Base-by-base conservation (phyloP, 2,329 filamentous ascomycete genomes). In the Fusarium duplospermum region DNA sequence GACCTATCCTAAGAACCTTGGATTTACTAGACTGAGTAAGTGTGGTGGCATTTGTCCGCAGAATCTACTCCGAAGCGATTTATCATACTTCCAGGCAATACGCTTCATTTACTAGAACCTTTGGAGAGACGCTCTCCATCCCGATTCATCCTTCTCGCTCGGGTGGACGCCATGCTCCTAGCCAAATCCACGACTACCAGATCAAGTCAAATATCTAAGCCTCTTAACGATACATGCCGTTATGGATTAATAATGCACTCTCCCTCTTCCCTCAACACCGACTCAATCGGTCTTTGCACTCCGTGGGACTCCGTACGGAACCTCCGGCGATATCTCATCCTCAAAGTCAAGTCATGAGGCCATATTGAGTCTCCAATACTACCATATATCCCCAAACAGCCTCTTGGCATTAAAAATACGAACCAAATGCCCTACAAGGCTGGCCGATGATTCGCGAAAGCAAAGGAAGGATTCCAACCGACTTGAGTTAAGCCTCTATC, bases 351-450 rank as follows among this genome's bases (percentile, higher is more conserved):
- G 47, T 31, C 47, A 52, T 20, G 6, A 13, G 27, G 18, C 18
- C 47, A 52, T 31, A 11, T 3, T 31, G 2, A 31, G 22, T 38
- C 60, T 5, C 7, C 13, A 40, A 54, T 35, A 45, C 27, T 7
- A 45, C n/a, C 10, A 42, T 35, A 22, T 14, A 16, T 2, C 9
- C 18, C 24, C 35, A 20, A n/a, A 14, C 3, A 5, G 18, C 4
- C 16, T 16, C 40, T 40, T 2, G 29, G 31, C 18, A 62, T 6
- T 1, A 6, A 13, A 6, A n/a, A 29, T 24, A 33, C 31, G 9
- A 35, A 18, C 4, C 40, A 60, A 47, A 4, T 45, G 62, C 62
- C 58, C 45, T 47, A 9, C 42, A 63, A 24, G 66, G 52, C 70
- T 73, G 13, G 36, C 36, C 29, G 18, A n/a, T 31, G 47, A 52